phyloP scores from a whole-genome alignment of 805 yeast species.

The Hanseniaspora meyeri region DNA sequence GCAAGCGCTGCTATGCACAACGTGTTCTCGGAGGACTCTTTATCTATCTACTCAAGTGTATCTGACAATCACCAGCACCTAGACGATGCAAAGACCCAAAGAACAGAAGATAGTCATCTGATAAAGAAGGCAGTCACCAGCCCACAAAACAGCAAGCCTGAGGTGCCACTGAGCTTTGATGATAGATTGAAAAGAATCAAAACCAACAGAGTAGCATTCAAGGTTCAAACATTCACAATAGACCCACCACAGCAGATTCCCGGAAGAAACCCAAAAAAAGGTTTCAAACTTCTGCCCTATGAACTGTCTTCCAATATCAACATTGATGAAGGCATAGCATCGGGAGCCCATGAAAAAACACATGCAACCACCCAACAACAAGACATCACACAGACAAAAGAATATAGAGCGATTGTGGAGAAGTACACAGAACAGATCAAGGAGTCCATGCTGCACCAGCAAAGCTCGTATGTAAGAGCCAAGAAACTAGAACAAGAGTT shows the following conservation, averaged over 20 bases:
- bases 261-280: slow-evolving; percentile 65
- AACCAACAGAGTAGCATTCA: slow-evolving; percentile 57
- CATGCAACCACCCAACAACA: slow-evolving; percentile 24
- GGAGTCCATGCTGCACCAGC: slow-evolving; percentile 61
- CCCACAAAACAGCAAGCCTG: background rate
- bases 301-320: slow-evolving; percentile 51
- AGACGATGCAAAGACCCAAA: background rate
- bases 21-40: background rate
- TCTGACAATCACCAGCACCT: background rate
- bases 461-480: slow-evolving; percentile 65
- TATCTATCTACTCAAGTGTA: background rate
- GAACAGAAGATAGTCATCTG: background rate
- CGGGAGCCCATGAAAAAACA: slow-evolving; percentile 33
- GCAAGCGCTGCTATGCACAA: background rate
- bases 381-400: slow-evolving; percentile 28
- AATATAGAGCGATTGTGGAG: slow-evolving; percentile 46
- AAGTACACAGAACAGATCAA: slow-evolving; percentile 40
- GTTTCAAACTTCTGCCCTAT: slow-evolving; percentile 63
- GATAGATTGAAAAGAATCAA: slow-evolving; percentile 16
- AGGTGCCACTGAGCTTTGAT: background rate
- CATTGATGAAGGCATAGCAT: slow-evolving; percentile 51
- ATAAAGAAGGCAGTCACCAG: background rate
- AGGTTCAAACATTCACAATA: slow-evolving; percentile 52
- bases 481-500: slow-evolving; percentile 56
- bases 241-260: slow-evolving; percentile 96